These are phyloP conservation scores for Raffaelea arxii DNA, from an alignment of 2,329 filamentous ascomycete genomes.

Conservation along the genomic window DNA sequence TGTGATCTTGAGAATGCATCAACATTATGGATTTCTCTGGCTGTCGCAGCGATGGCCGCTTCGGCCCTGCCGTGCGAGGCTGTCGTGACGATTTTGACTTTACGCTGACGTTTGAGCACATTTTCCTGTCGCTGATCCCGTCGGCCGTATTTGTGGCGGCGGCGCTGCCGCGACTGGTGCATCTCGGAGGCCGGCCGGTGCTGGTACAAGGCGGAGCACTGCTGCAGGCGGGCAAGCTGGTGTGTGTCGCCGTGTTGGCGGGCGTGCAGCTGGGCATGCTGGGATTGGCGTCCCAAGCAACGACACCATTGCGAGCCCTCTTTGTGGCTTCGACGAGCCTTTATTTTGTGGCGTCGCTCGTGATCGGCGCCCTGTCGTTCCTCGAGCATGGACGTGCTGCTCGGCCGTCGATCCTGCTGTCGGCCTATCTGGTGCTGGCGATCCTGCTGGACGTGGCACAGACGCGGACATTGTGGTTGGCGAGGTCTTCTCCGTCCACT, in stretches of 20 bases:
- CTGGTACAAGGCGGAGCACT: conserved; percentile 25
- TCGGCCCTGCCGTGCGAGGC: conserved; percentile 34
- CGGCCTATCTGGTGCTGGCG: conserved; percentile 29
- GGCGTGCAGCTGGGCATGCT: conserved; percentile 23
- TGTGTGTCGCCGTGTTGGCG: conserved; percentile 18
- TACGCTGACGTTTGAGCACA: conserved; percentile 37
- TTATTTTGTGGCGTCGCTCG: conserved; percentile 17
- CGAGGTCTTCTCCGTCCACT: conserved; percentile 1
- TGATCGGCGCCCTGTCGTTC: conserved; percentile 21
- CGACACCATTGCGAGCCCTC: conserved; percentile 8
- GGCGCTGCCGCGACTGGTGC: conserved; percentile 21
- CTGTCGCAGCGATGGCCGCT: conserved; percentile 26
- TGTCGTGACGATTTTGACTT: conserved; percentile 41
- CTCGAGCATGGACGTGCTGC: conserved; percentile 21
- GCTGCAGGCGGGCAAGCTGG: conserved; percentile 24
- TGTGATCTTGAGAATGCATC: too few relatives aligned
- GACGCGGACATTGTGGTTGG: conserved; percentile 32
- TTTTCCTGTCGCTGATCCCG: conserved; percentile 35
- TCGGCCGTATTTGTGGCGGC: conserved; percentile 26
- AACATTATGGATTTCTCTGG: conserved; percentile 2
- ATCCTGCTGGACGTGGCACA: conserved; percentile 33
- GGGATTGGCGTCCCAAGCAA: conserved; percentile 17
- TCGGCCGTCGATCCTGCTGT: conserved; percentile 32
- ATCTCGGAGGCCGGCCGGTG: conserved; percentile 20
- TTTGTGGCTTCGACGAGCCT: conserved; percentile 10